Percentiles rank a stretch among this genome's conserved stretches.
These are phyloP conservation scores for Colletotrichum karsti DNA, from an alignment of 2,329 filamentous ascomycete species.

Conservation along the genomic window DNA sequence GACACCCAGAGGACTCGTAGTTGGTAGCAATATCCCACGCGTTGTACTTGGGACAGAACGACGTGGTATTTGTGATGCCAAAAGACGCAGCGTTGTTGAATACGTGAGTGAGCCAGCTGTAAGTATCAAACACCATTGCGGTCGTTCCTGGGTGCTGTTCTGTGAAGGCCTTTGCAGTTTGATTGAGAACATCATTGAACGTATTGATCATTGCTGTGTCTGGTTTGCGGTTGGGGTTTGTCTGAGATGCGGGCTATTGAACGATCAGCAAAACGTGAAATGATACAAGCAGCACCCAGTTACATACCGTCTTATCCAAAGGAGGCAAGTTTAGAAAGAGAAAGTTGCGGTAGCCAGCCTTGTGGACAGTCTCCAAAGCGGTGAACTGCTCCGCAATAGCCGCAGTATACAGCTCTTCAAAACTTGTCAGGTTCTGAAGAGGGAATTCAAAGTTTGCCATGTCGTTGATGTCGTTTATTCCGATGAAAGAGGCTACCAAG, in stretches of 20 bases:
- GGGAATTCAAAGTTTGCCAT: slow-evolving; percentile 12
- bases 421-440: not conserved
- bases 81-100: slow-evolving; percentile 36
- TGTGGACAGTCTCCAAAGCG: slow-evolving; percentile 48
- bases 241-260: slow-evolving; percentile 8
- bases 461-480: slow-evolving; percentile 65
- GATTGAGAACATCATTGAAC: slow-evolving; percentile 9
- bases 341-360: slow-evolving; percentile 58
- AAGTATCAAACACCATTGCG: slow-evolving; percentile 40
- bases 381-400: slow-evolving; percentile 3
- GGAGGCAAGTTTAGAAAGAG: slow-evolving; percentile 62
- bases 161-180: slow-evolving; percentile 40
- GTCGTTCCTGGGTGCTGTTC: slow-evolving; percentile 27
- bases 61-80: slow-evolving; percentile 38
- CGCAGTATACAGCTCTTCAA: slow-evolving; percentile 10
- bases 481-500: slow-evolving; percentile 62
- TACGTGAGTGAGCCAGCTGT: slow-evolving; percentile 39
- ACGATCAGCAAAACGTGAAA: not conserved
- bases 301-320: slow-evolving; percentile 40
- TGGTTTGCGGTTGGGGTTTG: not conserved
- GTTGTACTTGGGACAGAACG: slow-evolving; percentile 35
- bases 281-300: not conserved
- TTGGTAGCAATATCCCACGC: slow-evolving; percentile 34
- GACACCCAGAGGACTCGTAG: slow-evolving; percentile 36
- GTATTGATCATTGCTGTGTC: slow-evolving; percentile 10